Evolutionary conservation across 306 rosid genomes (phyloP), one percentile per base, ranked within the genome.

Genomic region (Dalbergia oliveri): DNA sequence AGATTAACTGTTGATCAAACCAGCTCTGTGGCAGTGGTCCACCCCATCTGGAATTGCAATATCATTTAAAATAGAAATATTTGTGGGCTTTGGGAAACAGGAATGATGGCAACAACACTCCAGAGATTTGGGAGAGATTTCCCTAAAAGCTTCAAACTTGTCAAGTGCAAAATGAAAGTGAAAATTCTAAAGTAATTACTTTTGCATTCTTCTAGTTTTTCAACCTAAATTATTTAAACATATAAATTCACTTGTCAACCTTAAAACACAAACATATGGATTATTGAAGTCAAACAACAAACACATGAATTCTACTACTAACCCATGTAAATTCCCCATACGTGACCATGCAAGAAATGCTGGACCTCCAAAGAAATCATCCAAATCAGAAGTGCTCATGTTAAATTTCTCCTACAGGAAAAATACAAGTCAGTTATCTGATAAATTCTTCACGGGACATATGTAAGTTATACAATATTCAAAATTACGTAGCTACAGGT

Each of bases 341-440:
- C 97, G 94, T 68, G 96, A 94, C 94, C 98, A 94, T 7, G 98
- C 92, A 81, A 94, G 98, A 85, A 94, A 94, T 14, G 96, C 98
- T 2, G 98, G 98, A 73, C 98, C 98, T 77, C 98, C 97, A 61
- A 94, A 94, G 90, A 91, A 94, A 83, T 90, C 92, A 71, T 94
- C 85, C 88, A 94, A 87, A 75, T 92, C 89, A 15, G 90, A 86
- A 76, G 9, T 83, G 85, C 86, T 91, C 62, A 90, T 66, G 72
- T 94, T 92, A 86, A 89, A 94, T 83, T 90, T 92, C 87, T 94
- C 91, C 86, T 84, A 84, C 19, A 83, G 80, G 51, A 77, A 39
- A 69, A 80, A 75, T 43, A 79, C 16, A 16, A 0, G 75, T 77
- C 76, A 75, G 59, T 3, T 61, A 75, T 80, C 71, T 7, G 72